phyloP scores from a whole-genome alignment of 148 eudicot genomes.

The Rhododendron williamsianum region DNA sequence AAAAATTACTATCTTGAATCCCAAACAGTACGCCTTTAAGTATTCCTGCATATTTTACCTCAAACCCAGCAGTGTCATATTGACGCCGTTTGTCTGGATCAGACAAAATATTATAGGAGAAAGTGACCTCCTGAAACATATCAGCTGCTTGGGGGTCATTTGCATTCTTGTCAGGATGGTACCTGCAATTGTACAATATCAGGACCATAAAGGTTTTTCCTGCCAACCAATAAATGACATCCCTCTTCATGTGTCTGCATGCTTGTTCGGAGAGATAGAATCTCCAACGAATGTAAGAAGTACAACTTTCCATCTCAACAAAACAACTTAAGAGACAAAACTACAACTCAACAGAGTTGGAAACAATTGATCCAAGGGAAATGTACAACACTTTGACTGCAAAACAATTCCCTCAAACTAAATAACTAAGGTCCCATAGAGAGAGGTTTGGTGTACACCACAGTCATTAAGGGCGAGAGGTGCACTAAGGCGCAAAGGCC shows the following conservation, averaged over 20 bases:
- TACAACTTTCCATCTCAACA: not conserved
- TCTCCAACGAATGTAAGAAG: not conserved
- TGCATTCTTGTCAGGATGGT: conserved; percentile 97
- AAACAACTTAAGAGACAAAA: not conserved
- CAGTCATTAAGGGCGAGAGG: not conserved
- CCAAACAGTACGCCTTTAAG: not conserved
- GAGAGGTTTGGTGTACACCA: not conserved
- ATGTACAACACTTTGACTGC: not conserved
- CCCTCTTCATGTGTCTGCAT: not conserved
- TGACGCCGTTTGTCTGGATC: conserved; percentile 92
- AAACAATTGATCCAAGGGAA: not conserved
- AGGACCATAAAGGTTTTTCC: conserved; percentile 7
- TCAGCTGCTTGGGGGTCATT: conserved; percentile 94
- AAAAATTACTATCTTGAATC: not conserved
- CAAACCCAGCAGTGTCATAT: conserved; percentile 90
- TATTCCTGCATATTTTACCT: conserved; percentile 37
- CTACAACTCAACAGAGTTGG: not conserved
- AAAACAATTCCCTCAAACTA: not conserved
- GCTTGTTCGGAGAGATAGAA: not conserved
- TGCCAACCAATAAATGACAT: not conserved
- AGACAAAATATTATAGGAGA: conserved; percentile 84
- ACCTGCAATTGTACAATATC: conserved; percentile 39
- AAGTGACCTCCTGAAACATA: conserved; percentile 85
- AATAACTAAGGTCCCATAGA: not conserved
- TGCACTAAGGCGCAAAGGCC: not conserved